Evolutionary conservation across 2,329 filamentous ascomycete genomes (phyloP), one percentile per base, ranked within the genome.

Genomic region (Dactylellina sp.): DNA sequence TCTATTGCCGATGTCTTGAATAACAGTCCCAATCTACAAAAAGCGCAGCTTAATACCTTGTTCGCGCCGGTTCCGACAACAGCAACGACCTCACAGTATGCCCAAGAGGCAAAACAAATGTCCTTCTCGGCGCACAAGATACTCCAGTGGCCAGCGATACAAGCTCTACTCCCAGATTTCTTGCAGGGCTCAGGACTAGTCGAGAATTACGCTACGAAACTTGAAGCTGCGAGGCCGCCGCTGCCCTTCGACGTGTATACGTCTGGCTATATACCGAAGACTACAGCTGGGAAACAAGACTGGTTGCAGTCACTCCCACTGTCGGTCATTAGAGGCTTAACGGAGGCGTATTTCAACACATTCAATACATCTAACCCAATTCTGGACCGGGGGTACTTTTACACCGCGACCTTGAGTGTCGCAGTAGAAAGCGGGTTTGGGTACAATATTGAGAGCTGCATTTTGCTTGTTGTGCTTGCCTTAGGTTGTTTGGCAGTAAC

Each of bases 341-440:
- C 83, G 7, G 83, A 85, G 78, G 83, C 83, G 0, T 86, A 85
- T 71, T 86, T 86, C 77, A 80, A 83, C n/a, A 84, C 85, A 0
- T 86, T 86, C 75, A 84, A 86, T 76, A 84, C 84, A 0, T 84
- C 82, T 25, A 85, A 83, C 14, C 85, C 85, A 0, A 82, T 85
- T 20, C 82, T 86, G 57, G 85, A 86, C 75, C 84, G 84, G 65
- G 82, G 82, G 16, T 82, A 84, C 62, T 86, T 85, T 77, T 84
- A 84, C 76, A 81, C 84, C 0, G 84, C 81, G 72, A 86, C 84
- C 0, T 81, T 86, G 3, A 82, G 83, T 9, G 78, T 81, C 2
- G 85, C 83, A 1, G 81, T 85, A 52, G 83, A 85, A 72, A 84
- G 81, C 39, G 82, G 82, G 0, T 86, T 86, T 71, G 84, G 84